Evolutionary conservation across 257 asterid species (phyloP).

Genomic region (Solanum virginianum): DNA sequence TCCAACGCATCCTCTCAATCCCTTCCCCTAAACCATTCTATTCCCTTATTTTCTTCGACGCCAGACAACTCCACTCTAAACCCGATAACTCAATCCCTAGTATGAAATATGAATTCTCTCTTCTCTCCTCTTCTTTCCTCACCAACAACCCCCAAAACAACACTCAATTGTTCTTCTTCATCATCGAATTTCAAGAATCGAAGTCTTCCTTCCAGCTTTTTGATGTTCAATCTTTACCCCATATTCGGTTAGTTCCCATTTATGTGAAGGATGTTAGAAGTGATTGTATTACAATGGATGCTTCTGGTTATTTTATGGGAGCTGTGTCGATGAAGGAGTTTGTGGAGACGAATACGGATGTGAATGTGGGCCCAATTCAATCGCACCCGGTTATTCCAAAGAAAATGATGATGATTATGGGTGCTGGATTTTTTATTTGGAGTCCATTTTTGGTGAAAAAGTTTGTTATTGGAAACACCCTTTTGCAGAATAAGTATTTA

Average conservation of each 20-base stretch:
- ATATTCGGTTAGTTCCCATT: slow-evolving; percentile 61
- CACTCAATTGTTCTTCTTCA: slow-evolving; percentile 52
- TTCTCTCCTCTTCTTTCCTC: slow-evolving; percentile 50
- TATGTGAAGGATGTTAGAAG: slow-evolving; percentile 36
- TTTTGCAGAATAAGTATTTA: slow-evolving; percentile 48
- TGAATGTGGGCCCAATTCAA: slow-evolving; percentile 43
- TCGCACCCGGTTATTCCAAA: slow-evolving; percentile 61
- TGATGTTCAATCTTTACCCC: slow-evolving; percentile 65
- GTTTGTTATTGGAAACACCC: slow-evolving; percentile 45
- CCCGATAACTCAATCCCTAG: slow-evolving; percentile 46
- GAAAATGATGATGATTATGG: slow-evolving; percentile 33
- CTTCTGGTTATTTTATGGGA: slow-evolving; percentile 43
- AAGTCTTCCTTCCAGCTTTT: slow-evolving; percentile 51
- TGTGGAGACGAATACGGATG: slow-evolving; percentile 31
- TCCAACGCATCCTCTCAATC: slow-evolving; percentile 40
- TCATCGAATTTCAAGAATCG: slow-evolving; percentile 56
- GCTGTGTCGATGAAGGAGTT: slow-evolving; percentile 90
- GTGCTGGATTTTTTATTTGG: slow-evolving; percentile 27
- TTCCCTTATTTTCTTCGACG: slow-evolving; percentile 72
- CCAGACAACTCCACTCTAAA: slow-evolving; percentile 56
- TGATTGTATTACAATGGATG: slow-evolving; percentile 64
- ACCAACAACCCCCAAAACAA: slow-evolving; percentile 38
- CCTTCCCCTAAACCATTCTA: slow-evolving; percentile 70
- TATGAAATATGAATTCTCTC: slow-evolving; percentile 49
- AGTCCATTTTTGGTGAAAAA: slow-evolving; percentile 55